Evolutionary conservation across 1,284 basidiomycete genomes (phyloP).

Genomic region (Microbotryum silenes-acaulis): DNA sequence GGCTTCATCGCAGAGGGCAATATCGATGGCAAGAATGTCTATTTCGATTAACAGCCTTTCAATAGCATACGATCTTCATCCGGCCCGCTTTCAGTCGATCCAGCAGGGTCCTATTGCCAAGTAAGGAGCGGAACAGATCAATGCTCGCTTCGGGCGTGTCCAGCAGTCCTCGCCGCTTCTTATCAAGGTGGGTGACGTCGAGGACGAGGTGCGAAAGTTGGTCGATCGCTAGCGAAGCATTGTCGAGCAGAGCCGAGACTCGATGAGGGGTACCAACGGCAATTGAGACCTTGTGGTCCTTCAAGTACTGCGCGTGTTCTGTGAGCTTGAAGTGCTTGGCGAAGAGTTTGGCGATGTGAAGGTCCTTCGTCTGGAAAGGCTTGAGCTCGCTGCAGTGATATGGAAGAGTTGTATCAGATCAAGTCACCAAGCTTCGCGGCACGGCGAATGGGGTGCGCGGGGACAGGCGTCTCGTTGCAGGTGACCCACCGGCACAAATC

Average conservation of each 20-base stretch:
- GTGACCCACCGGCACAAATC: conserved; percentile 54
- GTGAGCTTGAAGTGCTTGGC: conserved; percentile 76
- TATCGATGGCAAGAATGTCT: no score
- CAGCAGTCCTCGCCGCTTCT: conserved; percentile 63
- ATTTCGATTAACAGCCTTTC: conserved; percentile 46
- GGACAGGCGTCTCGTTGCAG: neutral
- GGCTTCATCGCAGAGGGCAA: no score
- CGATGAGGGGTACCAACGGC: conserved; percentile 75
- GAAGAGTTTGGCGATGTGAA: conserved; percentile 70
- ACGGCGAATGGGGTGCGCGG: conserved; percentile 36
- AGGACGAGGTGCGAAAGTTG: conserved; percentile 72
- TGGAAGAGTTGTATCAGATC: conserved; percentile 29
- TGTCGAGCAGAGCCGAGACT: conserved; percentile 66
- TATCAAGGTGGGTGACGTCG: conserved; percentile 55
- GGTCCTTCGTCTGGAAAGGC: conserved; percentile 50
- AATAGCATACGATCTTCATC: conserved; percentile 53
- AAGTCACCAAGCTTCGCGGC: no score
- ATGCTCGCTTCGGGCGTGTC: conserved; percentile 73
- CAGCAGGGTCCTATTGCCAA: conserved; percentile 55
- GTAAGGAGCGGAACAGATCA: conserved; percentile 65
- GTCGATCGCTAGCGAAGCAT: conserved; percentile 58
- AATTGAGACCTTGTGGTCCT: conserved; percentile 62
- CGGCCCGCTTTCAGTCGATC: conserved; percentile 60
- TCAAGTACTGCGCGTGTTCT: conserved; percentile 66
- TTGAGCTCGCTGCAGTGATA: conserved; percentile 52